Conservation (phyloP, 805 yeast genomes). For the Barnettozyma siamensis region DNA sequence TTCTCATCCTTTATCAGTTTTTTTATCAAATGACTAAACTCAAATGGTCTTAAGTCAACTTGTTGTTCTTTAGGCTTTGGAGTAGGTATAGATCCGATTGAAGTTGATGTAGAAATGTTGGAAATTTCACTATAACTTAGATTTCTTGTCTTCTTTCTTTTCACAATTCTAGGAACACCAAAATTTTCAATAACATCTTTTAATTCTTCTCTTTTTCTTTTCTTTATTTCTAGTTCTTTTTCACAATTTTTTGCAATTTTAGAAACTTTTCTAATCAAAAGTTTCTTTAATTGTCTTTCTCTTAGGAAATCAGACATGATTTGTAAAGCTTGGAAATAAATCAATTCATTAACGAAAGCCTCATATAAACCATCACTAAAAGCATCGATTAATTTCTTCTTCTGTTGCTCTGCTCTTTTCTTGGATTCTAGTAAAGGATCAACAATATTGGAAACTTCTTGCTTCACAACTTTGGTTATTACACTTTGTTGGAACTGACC, state of each 20-base stretch:
- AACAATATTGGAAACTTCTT: constrained; percentile 15
- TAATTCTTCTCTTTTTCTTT: constrained; percentile 37
- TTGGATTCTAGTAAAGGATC: constrained; percentile 12
- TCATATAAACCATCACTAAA: constrained; percentile 47
- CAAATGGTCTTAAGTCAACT: constrained; percentile 20
- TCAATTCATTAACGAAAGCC: constrained; percentile 57
- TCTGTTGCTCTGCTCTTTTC: constrained; percentile 11
- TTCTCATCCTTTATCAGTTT: constrained; percentile 2
- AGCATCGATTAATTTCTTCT: constrained; percentile 29
- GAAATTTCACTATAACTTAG: constrained; percentile 2
- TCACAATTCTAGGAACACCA: constrained; percentile 27
- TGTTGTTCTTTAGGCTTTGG: constrained; percentile 10
- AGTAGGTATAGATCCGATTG: constrained; percentile 4
- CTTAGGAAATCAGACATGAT: constrained; percentile 40
- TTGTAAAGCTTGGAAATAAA: constrained; percentile 38
- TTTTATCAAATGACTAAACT: constrained; percentile 18
- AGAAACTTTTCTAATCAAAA: constrained; percentile 29
- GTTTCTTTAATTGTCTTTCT: constrained; percentile 27
- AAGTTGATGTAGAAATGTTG: constrained; percentile 5
- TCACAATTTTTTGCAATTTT: constrained; percentile 23
- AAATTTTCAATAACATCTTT: constrained; percentile 28
- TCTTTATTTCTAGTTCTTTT: constrained; percentile 26
- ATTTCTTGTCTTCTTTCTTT: constrained; percentile 18
- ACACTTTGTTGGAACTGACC: not conserved
- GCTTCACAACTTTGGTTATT: constrained; percentile 18